Conservation (phyloP, 2,329 filamentous ascomycete genomes). For the Aspergillus cejpii region DNA sequence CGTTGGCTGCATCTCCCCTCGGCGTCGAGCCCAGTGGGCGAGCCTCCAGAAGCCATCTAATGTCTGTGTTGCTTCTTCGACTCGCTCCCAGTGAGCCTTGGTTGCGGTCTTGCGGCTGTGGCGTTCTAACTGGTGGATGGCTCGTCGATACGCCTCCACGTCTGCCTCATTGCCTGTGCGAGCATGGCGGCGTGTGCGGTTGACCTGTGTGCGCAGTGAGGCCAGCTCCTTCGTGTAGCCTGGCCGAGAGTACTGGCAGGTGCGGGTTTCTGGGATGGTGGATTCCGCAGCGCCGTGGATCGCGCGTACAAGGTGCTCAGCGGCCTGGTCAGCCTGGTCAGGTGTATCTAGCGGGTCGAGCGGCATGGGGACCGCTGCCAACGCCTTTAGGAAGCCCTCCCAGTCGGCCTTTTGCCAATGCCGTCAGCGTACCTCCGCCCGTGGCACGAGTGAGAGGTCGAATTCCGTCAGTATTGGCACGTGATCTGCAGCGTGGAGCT, state of each 20-base stretch:
- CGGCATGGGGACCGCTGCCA: not conserved
- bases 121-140: no score
- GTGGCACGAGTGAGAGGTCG: not conserved
- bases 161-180: not conserved
- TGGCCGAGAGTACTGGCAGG: not conserved
- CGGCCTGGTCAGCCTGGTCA: not conserved
- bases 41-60: no score
- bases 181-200: not conserved
- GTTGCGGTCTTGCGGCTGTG: no score
- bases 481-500: conserved; percentile 3
- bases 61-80: no score
- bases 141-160: not conserved
- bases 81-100: no score
- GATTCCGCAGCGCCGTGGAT: not conserved
- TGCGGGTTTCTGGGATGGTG: not conserved
- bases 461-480: conserved; percentile 3
- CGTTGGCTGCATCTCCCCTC: no score
- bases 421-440: not conserved
- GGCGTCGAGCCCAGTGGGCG: no score
- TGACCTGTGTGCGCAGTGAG: not conserved
- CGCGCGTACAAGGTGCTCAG: not conserved
- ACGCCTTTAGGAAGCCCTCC: not conserved
- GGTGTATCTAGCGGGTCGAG: not conserved
- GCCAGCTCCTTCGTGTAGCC: not conserved
- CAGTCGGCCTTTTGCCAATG: conserved; percentile 2